Evolutionary conservation across 768 basidiomycete genomes (phyloP).

Genomic region (Lactifluus piperatus): DNA sequence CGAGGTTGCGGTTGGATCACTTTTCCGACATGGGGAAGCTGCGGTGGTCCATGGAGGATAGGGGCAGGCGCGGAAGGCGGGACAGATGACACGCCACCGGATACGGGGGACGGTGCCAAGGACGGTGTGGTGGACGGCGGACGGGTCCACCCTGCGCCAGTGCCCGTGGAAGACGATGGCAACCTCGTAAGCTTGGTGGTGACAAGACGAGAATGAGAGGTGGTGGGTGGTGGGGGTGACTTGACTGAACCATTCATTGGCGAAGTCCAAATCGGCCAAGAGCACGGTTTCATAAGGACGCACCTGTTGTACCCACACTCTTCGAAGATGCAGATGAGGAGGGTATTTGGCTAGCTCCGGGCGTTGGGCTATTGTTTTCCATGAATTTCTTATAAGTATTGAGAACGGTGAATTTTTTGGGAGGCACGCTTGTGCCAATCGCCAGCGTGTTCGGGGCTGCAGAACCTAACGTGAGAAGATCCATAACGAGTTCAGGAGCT

Average conservation of each 20-base stretch:
- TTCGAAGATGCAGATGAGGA: constrained; percentile 39
- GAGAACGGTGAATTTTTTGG: constrained; percentile 82
- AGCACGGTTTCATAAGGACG: constrained; percentile 21
- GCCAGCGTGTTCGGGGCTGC: constrained; percentile 11
- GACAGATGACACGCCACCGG: constrained; percentile 34
- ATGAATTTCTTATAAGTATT: constrained; percentile 97
- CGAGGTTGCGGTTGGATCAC: constrained; percentile 63
- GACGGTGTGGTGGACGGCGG: constrained; percentile 67
- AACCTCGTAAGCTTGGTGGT: constrained; percentile 78
- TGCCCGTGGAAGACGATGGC: constrained; percentile 44
- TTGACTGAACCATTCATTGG: constrained; percentile 36
- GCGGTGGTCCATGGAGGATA: constrained; percentile 31
- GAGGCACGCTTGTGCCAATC: constrained; percentile 36
- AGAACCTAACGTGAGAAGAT: constrained; percentile 5
- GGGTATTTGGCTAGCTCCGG: constrained; percentile 38
- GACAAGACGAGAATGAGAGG: constrained; percentile 71
- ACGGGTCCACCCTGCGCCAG: constrained; percentile 69
- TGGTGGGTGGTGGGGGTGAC: constrained; percentile 43
- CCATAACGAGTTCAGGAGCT: not conserved
- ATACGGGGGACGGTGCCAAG: constrained; percentile 38
- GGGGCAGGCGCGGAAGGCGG: constrained; percentile 23
- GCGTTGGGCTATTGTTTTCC: constrained; percentile 70
- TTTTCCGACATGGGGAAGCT: constrained; percentile 50
- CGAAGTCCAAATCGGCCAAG: not conserved
- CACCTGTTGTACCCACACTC: constrained; percentile 45